Percentiles rank a stretch among this genome's conserved stretches.
Evolutionary conservation across 2,329 filamentous ascomycete species (phyloP).

Genomic region (Aspergillus uvarum): DNA sequence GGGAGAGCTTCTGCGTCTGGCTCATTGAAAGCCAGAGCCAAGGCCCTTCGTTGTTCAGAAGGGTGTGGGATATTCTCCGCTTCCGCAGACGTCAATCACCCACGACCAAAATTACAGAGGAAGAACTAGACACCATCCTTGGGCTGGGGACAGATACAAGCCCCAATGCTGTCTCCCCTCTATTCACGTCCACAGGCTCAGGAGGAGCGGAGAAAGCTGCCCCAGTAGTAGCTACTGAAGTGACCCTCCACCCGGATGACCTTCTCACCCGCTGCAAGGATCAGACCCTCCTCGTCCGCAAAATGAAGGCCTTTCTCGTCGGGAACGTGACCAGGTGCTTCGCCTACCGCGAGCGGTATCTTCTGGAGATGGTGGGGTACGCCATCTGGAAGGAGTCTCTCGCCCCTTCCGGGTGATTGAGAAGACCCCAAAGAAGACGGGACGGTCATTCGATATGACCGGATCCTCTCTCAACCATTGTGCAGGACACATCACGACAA

Average conservation of each 20-base stretch:
- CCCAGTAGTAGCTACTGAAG: background rate
- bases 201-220: background rate
- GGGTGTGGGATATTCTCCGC: background rate
- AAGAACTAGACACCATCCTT: background rate
- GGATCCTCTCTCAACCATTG: background rate
- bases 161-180: no score
- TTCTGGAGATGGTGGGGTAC: conserved; percentile 18
- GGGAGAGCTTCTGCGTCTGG: conserved; percentile 11
- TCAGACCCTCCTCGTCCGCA: background rate
- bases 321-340: background rate
- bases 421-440: no score
- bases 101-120: background rate
- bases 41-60: background rate
- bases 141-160: background rate
- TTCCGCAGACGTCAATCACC: background rate
- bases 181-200: no score
- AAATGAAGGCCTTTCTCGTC: background rate
- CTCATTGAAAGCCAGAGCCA: background rate
- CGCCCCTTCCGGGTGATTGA: background rate
- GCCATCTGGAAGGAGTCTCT: background rate
- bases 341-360: conserved; percentile 11
- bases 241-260: background rate
- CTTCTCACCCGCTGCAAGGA: background rate
- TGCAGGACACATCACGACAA: background rate
- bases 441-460: no score